These are phyloP conservation scores for Anthracocystis panici-leucophaei DNA, from an alignment of 1,284 basidiomycete species.

Conservation along the genomic window DNA sequence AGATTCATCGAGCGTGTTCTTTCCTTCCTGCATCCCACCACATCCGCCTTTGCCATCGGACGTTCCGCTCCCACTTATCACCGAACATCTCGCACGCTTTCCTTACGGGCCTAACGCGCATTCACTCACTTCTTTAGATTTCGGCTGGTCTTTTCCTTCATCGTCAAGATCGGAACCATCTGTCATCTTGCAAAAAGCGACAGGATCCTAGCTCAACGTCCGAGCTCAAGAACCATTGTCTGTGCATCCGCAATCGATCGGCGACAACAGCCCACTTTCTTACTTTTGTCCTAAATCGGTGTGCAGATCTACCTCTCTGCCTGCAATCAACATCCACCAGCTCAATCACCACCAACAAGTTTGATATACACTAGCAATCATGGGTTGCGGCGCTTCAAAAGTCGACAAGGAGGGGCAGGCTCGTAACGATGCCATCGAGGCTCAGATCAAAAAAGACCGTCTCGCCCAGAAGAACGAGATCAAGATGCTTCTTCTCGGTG, in stretches of 20 bases:
- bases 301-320: background rate
- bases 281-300: background rate
- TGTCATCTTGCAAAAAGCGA: background rate
- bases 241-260: background rate
- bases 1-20: background rate
- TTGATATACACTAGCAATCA: slow-evolving; percentile 8
- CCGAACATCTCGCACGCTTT: background rate
- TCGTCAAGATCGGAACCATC: background rate
- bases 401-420: slow-evolving; percentile 64
- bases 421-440: slow-evolving; percentile 91
- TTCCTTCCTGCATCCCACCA: background rate
- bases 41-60: background rate
- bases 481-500: slow-evolving; percentile 71
- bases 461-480: slow-evolving; percentile 94
- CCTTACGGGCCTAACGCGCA: background rate
- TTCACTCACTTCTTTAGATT: background rate
- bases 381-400: slow-evolving; percentile 63
- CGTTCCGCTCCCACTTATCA: slow-evolving; percentile 3
- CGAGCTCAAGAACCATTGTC: background rate
- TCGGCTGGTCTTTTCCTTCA: background rate
- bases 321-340: background rate
- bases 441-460: slow-evolving; percentile 90
- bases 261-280: background rate
- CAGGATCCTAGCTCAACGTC: background rate
- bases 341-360: background rate